Base-by-base conservation (phyloP, 2,329 filamentous ascomycete species). In the Boeremia exigua region DNA sequence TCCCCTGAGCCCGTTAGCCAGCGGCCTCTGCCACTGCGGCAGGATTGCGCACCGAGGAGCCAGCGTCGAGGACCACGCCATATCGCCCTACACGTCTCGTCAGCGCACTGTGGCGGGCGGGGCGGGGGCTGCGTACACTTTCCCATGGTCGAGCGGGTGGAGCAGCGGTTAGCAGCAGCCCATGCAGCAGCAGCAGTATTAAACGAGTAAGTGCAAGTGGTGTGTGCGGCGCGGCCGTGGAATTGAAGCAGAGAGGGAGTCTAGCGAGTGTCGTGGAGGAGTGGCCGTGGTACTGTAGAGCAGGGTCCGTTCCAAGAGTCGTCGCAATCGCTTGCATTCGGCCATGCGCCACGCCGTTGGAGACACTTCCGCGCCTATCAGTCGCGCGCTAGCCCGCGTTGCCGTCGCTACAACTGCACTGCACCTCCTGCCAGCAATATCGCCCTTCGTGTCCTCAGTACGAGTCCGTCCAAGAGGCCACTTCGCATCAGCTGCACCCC, bases 21-120 rank as follows among this genome's bases (percentile, higher is more conserved):
- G 43, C 33, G 42, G 45, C 48, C n/a, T 44, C 39, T 7, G 8
- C 23, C 23, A 38, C n/a, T 12, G 7, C 15, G 33, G 12, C 12
- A 30, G 7, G 29, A 25, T 32, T n/a, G 75, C 80, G 62, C 78
- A 85, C 84, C 70, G 95, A 98, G 77, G 95, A 98, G 67, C 95
- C 95, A 75, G 95, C 95, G 84, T 99, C 95, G 71, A 99, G 86
- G 73, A 99, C 93, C 69, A 98, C 91, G 74, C 93, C 95, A 83
- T 96, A 97, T 80, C 82, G 80, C 82, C 82, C 82, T 84, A 58
- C 38, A 58, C 37, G n/a, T 43, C 38, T 54, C 40, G 65, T 73
- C 59, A 75, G 73, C 56, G 48, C 25, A 25, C 34, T 33, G 47
- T 43, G 45, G 38, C 53, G 46, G 55, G 51, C 30, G 28, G 30